Evolutionary conservation across 2,329 filamentous ascomycete species (phyloP), one percentile per base, ranked within the genome.

Genomic region (Neopestalotiopsis sp.): DNA sequence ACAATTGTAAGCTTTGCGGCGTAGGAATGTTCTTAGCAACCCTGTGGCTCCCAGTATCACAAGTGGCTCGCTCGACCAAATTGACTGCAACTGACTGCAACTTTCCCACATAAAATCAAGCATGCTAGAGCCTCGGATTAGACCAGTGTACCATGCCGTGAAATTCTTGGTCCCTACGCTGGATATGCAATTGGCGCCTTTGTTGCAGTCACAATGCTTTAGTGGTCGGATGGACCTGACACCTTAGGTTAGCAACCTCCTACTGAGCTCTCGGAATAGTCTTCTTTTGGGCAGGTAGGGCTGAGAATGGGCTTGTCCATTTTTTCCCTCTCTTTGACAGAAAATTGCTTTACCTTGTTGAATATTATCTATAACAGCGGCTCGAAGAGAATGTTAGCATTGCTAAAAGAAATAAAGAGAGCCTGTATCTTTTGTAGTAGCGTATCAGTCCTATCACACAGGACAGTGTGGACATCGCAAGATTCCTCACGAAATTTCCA

Each of bases 91-190:
- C 42, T 14, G 14, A 17, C n/a, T 49, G 13, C 68, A 68, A 68
- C 63, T 38, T 66, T 67, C 67, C 24, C 24, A 28, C 59, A 68
- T 61, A 53, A 70, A 57, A 42, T 5, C 14, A 10, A 32, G 14
- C 5, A 34, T 53, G 40, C 10, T 65, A 28, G n/a, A 53, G 17
- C 45, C 45, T 53, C 45, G 14, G 45, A 28, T 9, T 14, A 53
- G 9, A 9, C 45, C 45, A 53, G 14, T 53, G 45, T 17, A 17
- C n/a, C 45, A 53, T 53, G 45, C n/a, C 14, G 45, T 53, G 45
- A 20, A 7, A 53, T 53, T 53, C 9, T 53, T 20, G 45, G 17
- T 53, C 20, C 17, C 45, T 10, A 17, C n/a, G 17, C 17, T 17
- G 45, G 14, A n/a, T 53, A 53, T 53, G 45, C 45, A 53, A 53